phyloP scores from a whole-genome alignment of 495 filamentous ascomycete species.

The Stereocaulon alpinum region DNA sequence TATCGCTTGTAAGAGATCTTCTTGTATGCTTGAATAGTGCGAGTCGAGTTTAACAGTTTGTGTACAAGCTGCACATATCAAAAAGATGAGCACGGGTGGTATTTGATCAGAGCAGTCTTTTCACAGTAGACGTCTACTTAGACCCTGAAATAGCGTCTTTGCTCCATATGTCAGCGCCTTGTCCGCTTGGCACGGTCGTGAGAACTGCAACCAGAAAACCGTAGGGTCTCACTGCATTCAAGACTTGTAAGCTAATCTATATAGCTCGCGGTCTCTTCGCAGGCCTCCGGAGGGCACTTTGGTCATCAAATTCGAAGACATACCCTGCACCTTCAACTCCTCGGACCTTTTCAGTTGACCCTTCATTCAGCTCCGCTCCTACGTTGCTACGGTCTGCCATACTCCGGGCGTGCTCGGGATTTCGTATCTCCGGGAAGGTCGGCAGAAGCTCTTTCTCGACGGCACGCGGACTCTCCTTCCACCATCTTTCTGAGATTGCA shows the following conservation, averaged over 20 bases:
- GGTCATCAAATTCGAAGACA: conserved; percentile 33
- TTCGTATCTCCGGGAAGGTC: conserved; percentile 36
- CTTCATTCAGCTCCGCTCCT: conserved; percentile 14
- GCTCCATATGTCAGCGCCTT: too few species aligned
- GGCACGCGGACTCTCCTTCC: conserved; percentile 32
- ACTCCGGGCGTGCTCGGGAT: conserved; percentile 17
- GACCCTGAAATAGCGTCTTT: too few species aligned
- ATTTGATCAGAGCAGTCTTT: too few species aligned
- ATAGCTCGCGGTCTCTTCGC: conserved; percentile 20
- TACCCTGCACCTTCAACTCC: conserved; percentile 20
- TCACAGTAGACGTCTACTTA: too few species aligned
- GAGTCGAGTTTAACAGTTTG: too few species aligned
- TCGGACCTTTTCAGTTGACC: conserved; percentile 14
- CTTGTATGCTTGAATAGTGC: too few species aligned
- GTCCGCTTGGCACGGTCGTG: too few species aligned
- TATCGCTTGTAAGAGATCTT: too few species aligned
- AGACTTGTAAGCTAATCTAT: background rate
- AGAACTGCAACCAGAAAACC: too few species aligned
- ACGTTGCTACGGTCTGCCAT: conserved; percentile 14
- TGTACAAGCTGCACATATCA: too few species aligned
- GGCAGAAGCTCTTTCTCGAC: conserved; percentile 32
- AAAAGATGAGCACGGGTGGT: too few species aligned
- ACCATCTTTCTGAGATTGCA: conserved; percentile 23
- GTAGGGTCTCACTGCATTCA: background rate
- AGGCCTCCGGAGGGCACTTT: conserved; percentile 18